Conservation (phyloP, 202 grass and related monocot species). For the Saccharum hybrid region DNA sequence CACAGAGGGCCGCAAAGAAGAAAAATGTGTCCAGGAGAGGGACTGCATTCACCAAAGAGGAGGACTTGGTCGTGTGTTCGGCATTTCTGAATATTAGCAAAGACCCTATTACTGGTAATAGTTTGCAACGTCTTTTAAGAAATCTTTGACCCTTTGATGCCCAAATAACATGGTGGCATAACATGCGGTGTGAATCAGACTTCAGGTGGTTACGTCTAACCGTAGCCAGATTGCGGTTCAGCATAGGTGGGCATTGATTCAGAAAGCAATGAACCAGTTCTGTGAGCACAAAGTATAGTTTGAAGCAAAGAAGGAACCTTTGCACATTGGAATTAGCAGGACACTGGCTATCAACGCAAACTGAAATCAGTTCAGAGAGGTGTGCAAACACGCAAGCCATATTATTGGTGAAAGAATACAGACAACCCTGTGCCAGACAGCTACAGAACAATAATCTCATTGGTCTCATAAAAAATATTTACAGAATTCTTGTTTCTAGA, state of each 20-base stretch:
- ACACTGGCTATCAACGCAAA: no score
- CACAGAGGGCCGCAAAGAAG: not conserved
- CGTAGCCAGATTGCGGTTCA: not conserved
- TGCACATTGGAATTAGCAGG: no score
- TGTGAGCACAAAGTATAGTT: not conserved
- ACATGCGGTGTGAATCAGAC: not conserved
- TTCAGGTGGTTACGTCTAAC: not conserved
- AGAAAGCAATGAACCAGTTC: not conserved
- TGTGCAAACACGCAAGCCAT: no score
- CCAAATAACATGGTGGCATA: not conserved
- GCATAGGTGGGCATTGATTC: not conserved
- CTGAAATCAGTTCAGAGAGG: no score
- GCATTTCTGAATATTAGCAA: slow-evolving; percentile 5
- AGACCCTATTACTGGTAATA: not conserved
- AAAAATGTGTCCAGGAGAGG: not conserved
- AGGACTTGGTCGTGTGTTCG: not conserved
- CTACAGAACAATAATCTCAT: no score
- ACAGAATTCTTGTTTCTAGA: no score
- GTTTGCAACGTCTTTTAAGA: not conserved
- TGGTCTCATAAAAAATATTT: no score
- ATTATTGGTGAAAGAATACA: no score
- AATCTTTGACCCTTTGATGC: not conserved
- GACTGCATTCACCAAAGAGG: not conserved
- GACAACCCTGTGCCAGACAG: no score
- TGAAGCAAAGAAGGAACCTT: no score